Evolutionary conservation across 768 basidiomycete genomes (phyloP).

Genomic region (Crassisporium funariophilum): DNA sequence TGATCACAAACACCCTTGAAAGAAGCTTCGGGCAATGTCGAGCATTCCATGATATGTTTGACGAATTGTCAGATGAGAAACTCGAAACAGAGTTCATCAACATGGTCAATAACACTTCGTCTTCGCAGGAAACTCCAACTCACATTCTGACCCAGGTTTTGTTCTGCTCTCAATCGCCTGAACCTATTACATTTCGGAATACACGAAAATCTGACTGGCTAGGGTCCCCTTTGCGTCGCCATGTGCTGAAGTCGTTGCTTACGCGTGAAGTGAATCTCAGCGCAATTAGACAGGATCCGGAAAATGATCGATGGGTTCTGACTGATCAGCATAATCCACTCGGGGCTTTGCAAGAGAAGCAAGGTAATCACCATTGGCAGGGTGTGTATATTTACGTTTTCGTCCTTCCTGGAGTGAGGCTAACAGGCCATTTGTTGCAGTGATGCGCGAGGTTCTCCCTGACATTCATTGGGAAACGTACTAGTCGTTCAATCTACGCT

Average conservation of each 20-base stretch:
- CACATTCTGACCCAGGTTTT: slow-evolving; percentile 58
- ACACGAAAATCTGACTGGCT: slow-evolving; percentile 61
- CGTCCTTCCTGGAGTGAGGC: slow-evolving; percentile 1
- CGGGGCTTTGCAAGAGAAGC: slow-evolving; percentile 63
- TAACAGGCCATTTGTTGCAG: slow-evolving; percentile 43
- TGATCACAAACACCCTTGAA: slow-evolving; percentile 71
- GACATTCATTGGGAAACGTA: slow-evolving; percentile 80
- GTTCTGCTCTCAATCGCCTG: slow-evolving; percentile 68
- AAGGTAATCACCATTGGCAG: slow-evolving; percentile 75
- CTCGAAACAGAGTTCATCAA: slow-evolving; percentile 63
- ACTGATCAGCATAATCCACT: slow-evolving; percentile 66
- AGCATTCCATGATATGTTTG: slow-evolving; percentile 74
- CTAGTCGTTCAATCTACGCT: slow-evolving; percentile 36
- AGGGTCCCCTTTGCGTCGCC: slow-evolving; percentile 64
- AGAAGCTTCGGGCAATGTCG: slow-evolving; percentile 78
- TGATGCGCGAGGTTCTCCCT: slow-evolving; percentile 80
- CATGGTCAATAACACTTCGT: slow-evolving; percentile 53
- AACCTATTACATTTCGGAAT: slow-evolving; percentile 60
- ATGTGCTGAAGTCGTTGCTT: slow-evolving; percentile 54
- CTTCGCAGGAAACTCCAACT: not conserved
- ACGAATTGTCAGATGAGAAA: slow-evolving; percentile 45
- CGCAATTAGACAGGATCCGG: slow-evolving; percentile 39
- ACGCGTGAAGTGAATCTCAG: slow-evolving; percentile 56
- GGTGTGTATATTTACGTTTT: slow-evolving; percentile 42
- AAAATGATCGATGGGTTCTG: slow-evolving; percentile 52